Base-by-base conservation (phyloP, 2,329 filamentous ascomycete species). In the Botrytis pseudocinerea region DNA sequence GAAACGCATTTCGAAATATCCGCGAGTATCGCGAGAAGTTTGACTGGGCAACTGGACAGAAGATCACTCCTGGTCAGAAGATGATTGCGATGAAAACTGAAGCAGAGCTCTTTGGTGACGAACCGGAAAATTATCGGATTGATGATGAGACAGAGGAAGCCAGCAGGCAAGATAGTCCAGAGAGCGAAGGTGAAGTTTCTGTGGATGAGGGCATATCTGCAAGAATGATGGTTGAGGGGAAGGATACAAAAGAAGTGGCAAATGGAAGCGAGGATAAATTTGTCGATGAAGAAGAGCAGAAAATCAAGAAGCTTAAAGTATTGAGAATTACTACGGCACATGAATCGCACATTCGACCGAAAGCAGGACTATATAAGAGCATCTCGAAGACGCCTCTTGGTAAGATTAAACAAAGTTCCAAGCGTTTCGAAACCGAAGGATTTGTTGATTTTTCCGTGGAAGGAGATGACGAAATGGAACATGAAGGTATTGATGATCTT, bases 1-100 rank as follows among this genome's bases (percentile, higher is more conserved):
- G 75, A 32, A 75, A 72, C 12, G 78, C 76, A 4, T 78, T 73
- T 42, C 59, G 76, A 16, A 64, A 74, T 1, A 80, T 80, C 18
- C 46, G 69, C 44, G 61, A 73, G n/a, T 77, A 70, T 8, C 75
- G 77, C 35, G 65, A 77, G 42, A 72, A 71, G 4, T 69, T 79
- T 8, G 79, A 80, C 69, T 80, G 79, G 78, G 78, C 78, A 7
- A 80, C 78, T 18, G 78, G 78, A 18, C 78, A 79, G 54, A 80
- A 78, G 69, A 79, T 61, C 44, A 73, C 51, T 1, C 51, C 51
- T 7, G 78, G 78, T 18, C 78, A 79, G 44, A 80, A 78, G 68
- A 79, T 48, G 44, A 73, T 18, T 57, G 10, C 18, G 14, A 57
- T 69, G 44, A 57, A 9, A 35, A 66, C n/a, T 10, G 62, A 66